Base-by-base conservation (phyloP, 352 stramenopile genomes). In the Phytophthora boehmeriae region DNA sequence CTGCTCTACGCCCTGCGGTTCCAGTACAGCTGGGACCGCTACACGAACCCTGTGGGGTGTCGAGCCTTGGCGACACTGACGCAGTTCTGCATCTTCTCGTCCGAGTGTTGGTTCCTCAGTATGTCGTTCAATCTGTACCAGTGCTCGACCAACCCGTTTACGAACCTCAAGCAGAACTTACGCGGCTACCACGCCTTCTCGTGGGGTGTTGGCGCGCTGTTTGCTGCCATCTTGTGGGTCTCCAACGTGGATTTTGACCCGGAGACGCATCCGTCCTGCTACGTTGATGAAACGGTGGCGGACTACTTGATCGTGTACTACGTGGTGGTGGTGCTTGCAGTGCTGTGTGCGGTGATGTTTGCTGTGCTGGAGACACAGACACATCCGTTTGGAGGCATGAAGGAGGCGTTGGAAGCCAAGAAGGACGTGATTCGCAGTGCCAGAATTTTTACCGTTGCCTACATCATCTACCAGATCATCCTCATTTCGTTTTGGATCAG, bases 61-160 rank as follows among this genome's bases (percentile, higher is more conserved):
- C 80, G 78, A 25, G 66, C 66, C 20, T 63, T 91, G 13, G 84
- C 78, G 8, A 86, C 80, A 25, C 59, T 86, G 43, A 92, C 83
- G 32, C 83, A 93, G 62, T 92, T 91, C 50, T 86, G 79, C 49
- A 79, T 67, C 48, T 90, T 92, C 59, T 78, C 83, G 53, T 93
- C 84, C 69, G 84, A 93, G 68, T 93, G 86, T 66, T 96, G 86
- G 83, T 95, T 97, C 59, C 73, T 96, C 41, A 84, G 75, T 57
- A 92, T 97, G 78, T 82, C 89, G 10, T 81, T 94, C 19, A 90
- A 95, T 42, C 54, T 97, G 35, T 92, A 94, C 59, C 79, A 91
- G 44, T 92, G 83, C 64, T 79, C 80, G 17, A 96, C 86, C 14
- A 96, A 96, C 59, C 89, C 89, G 39, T 97, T 97, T 67, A 91